Conservation (phyloP, 768 basidiomycete species). For the Tephrocybe sp. region DNA sequence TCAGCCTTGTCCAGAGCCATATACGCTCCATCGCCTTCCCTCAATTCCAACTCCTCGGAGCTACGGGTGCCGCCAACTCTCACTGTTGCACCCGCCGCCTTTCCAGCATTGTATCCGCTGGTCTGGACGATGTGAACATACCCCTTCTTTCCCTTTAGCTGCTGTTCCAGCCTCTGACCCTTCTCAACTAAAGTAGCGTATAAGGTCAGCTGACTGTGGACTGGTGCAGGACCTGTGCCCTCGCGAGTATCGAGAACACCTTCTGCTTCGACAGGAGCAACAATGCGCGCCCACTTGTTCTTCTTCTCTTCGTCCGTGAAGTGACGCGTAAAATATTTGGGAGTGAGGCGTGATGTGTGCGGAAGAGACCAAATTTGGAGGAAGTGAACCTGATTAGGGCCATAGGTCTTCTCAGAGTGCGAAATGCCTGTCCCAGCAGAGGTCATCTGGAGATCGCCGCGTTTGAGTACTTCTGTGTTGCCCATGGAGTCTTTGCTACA, state of each 20-base stretch:
- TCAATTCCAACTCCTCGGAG: conserved; percentile 46
- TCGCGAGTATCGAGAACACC: conserved; percentile 65
- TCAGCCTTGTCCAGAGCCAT: conserved; percentile 47
- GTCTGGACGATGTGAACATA: conserved; percentile 88
- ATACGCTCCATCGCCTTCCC: conserved; percentile 90
- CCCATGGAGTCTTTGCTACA: conserved; percentile 86
- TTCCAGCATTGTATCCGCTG: conserved; percentile 69
- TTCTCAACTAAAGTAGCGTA: conserved; percentile 74
- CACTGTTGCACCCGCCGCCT: conserved; percentile 56
- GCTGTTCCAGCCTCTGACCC: conserved; percentile 49
- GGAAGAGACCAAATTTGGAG: conserved; percentile 54
- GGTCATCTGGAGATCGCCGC: conserved; percentile 90
- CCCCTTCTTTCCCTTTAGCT: conserved; percentile 54
- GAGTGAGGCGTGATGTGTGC: conserved; percentile 44
- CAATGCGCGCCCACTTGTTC: conserved; percentile 67
- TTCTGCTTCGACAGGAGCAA: conserved; percentile 64
- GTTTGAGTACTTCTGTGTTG: conserved; percentile 83
- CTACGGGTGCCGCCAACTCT: conserved; percentile 38
- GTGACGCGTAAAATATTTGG: conserved; percentile 85
- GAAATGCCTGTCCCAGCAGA: conserved; percentile 90
- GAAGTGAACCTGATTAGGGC: conserved; percentile 43
- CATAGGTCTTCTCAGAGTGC: conserved; percentile 61
- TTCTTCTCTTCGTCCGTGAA: conserved; percentile 82
- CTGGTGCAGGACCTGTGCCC: conserved; percentile 76
- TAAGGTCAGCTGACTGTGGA: conserved; percentile 64